These are phyloP conservation scores for Dichomitus squalens DNA, from an alignment of 1,284 basidiomycete genomes.

Conservation along the genomic window DNA sequence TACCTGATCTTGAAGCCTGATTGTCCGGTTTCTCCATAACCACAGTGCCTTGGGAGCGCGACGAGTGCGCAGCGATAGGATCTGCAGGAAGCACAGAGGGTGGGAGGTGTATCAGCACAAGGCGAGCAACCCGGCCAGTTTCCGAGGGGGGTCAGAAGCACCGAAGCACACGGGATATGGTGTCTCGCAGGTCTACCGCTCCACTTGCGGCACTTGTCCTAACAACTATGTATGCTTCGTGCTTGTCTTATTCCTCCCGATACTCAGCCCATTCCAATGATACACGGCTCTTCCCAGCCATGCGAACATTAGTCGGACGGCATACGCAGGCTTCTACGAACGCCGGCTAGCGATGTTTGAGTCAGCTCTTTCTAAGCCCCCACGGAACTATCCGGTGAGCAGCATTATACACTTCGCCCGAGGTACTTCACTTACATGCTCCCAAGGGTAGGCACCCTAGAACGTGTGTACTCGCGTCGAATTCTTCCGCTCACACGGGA, in stretches of 20 bases:
- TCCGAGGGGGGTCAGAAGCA: slow-evolving; percentile 49
- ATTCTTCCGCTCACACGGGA: too few species aligned
- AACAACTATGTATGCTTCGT: background rate
- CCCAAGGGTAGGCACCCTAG: too few species aligned
- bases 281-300: background rate
- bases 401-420: too few species aligned
- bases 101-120: background rate
- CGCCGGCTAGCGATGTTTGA: too few species aligned
- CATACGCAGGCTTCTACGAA: too few species aligned
- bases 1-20: too few species aligned
- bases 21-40: too few species aligned
- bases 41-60: too few species aligned
- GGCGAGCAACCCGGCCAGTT: background rate
- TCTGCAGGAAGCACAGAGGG: background rate
- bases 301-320: too few species aligned
- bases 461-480: too few species aligned
- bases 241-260: background rate
- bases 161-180: slow-evolving; percentile 56
- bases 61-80: background rate
- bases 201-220: slow-evolving; percentile 36
- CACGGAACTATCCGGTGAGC: too few species aligned
- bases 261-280: background rate
- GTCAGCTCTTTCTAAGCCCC: background rate
- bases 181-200: slow-evolving; percentile 51
- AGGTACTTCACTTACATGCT: too few species aligned